Conservation (phyloP, 2,329 filamentous ascomycete genomes). For the Ceratocystis variospora region DNA sequence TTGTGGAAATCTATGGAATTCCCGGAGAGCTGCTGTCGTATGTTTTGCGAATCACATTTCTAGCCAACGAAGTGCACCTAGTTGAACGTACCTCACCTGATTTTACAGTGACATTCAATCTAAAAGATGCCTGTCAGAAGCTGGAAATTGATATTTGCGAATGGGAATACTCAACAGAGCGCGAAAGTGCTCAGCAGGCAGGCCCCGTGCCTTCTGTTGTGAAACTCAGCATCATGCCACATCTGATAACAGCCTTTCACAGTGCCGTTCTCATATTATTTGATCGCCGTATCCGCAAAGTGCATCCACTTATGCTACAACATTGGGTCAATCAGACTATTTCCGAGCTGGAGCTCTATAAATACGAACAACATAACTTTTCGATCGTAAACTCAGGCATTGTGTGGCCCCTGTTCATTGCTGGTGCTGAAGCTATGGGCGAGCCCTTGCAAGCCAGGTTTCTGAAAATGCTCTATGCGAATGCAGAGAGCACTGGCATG, state of each 20-base stretch:
- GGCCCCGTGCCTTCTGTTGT: conserved; percentile 1
- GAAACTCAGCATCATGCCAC: conserved; percentile 14
- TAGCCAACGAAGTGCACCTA: conserved; percentile 30
- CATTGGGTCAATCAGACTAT: conserved; percentile 11
- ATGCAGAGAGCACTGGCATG: conserved; percentile 16
- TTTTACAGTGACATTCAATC: conserved; percentile 23
- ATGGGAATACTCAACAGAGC: conserved; percentile 19
- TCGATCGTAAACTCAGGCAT: conserved; percentile 14
- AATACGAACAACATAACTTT: conserved; percentile 14
- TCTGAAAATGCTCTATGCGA: conserved; percentile 4
- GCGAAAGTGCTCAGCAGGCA: not conserved
- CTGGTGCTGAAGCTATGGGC: conserved; percentile 19
- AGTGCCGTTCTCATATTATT: conserved; percentile 34
- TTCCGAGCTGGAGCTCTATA: conserved; percentile 11
- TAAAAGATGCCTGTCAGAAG: conserved; percentile 24
- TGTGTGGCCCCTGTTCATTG: conserved; percentile 18
- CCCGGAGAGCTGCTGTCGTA: conserved; percentile 31
- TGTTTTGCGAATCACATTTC: conserved; percentile 30
- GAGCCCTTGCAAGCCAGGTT: conserved; percentile 6
- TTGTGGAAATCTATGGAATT: conserved; percentile 33
- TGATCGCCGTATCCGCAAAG: conserved; percentile 28
- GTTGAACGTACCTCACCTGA: conserved; percentile 19
- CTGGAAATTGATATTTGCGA: conserved; percentile 15
- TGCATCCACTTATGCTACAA: conserved; percentile 17
- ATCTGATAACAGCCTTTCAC: conserved; percentile 30